Evolutionary conservation across 345 rosid genomes (phyloP), one percentile per base, ranked within the genome.

Genomic region (Citrus reticulata): DNA sequence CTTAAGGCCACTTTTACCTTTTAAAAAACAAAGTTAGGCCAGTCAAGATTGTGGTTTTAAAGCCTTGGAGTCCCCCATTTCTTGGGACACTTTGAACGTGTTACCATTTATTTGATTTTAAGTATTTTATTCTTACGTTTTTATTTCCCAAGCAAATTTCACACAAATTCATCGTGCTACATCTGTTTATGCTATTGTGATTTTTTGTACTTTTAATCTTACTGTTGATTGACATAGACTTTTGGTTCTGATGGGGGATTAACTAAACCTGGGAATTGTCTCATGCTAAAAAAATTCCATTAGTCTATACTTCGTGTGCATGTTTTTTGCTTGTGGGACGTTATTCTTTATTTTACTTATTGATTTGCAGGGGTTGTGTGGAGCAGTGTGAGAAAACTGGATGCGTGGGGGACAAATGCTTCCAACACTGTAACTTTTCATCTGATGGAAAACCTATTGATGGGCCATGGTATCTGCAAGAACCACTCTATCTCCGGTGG

Each of bases 381-480:
- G 93, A 82, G 72, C 87, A 88, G 32, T 95, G 98, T 70, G 88
- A 95, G 84, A 88, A 81, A 82, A 89, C 90, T 61, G 98, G 95
- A 73, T 95, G 98, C 57, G 98, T 92, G 11, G 95, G 93, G 35
- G 87, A 68, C 16, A 90, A 76, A 58, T 95, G 98, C 86, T 93
- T 93, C 81, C 97, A 90, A 37, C 94, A 93, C 54, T 95, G 98
- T 79, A 92, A 95, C 78, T 91, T 95, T 75, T 90, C 95, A 25
- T 89, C 95, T 64, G 97, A 95, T 88, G 98, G 98, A 75, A 90
- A 90, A 80, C 86, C 93, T 22, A 75, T 90, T 65, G 95, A 89
- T 74, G 95, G 93, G 25, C 92, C 97, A 0, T 90, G 98, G 97
- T 92, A 95, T 79, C 77, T 91, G 76, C 97, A 95, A 83, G 98